phyloP scores from a whole-genome alignment of 2,329 filamentous ascomycete species.

The Gyromitra esculenta region DNA sequence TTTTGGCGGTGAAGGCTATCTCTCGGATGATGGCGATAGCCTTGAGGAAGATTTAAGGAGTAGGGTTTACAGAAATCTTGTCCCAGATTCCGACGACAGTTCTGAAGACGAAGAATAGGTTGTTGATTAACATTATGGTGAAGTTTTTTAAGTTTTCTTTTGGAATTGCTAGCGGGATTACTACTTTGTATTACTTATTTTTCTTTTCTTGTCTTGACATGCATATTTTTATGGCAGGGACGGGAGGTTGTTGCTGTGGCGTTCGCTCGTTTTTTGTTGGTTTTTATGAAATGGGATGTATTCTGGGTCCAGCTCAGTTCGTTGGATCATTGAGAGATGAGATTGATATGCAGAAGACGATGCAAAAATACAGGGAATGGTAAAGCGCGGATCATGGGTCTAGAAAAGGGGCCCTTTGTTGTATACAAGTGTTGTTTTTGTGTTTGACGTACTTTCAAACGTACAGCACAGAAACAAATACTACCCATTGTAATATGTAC shows the following conservation, averaged over 20 bases:
- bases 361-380: not conserved
- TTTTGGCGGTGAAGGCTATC: slow-evolving; percentile 84
- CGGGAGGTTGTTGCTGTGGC: slow-evolving; percentile 41
- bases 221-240: slow-evolving; percentile 30
- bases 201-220: slow-evolving; percentile 25
- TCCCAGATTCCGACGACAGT: slow-evolving; percentile 39
- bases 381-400: not conserved
- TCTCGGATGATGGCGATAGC: slow-evolving; percentile 86
- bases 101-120: slow-evolving; percentile 46
- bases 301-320: slow-evolving; percentile 8
- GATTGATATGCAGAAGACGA: slow-evolving; percentile 15
- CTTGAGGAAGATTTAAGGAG: slow-evolving; percentile 84
- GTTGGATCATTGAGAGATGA: slow-evolving; percentile 14
- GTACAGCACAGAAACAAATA: not conserved
- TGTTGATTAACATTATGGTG: slow-evolving; percentile 8
- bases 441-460: slow-evolving; percentile 2
- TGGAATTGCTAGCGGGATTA: slow-evolving; percentile 15
- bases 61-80: slow-evolving; percentile 27
- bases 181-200: slow-evolving; percentile 41
- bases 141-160: slow-evolving; percentile 17
- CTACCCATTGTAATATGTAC: slow-evolving; percentile 2
- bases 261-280: slow-evolving; percentile 34
- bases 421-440: slow-evolving; percentile 25
- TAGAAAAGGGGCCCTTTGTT: not conserved
- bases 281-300: slow-evolving; percentile 32